Evolutionary conservation across 2,329 filamentous ascomycete genomes (phyloP), one percentile per base, ranked within the genome.

Genomic region (Diaporthe nobilis): DNA sequence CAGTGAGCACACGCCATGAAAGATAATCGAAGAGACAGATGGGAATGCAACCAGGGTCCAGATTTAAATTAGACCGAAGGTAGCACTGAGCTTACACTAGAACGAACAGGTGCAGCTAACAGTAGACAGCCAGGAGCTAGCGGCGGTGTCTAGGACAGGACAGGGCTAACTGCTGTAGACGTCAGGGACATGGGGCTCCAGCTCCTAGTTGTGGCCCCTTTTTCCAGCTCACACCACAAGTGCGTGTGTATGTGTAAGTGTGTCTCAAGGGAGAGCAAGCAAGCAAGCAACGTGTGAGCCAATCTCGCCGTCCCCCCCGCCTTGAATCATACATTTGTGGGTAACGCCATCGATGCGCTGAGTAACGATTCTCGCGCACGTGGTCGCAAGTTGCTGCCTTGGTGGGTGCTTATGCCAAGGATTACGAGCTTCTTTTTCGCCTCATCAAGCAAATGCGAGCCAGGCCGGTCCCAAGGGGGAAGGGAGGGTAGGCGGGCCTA

Each of bases 361-460:
- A 68, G 63, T 68, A 68, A 68, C 44, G 31, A 68, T 47, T 8
- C 61, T 34, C 15, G 28, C 63, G 31, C 63, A 51, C 63, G 63
- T 67, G 44, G 63, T 51, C 63, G 31, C 44, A 37, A 67, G 63
- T 20, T 67, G 63, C 42, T 67, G 63, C 61, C 42, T 65, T 51
- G 44, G 47, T 31, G 63, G 31, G 44, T 9, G 60, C 63, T 68
- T 51, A 68, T 68, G 63, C 63, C 63, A 53, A 68, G 65, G 47
- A 68, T 53, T 68, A 53, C 47, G 31, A 68, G 65, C 47, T 20
- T 57, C 15, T 15, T 20, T 4, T 28, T 34, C 37, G 34, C 65
- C 65, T 25, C 34, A 68, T 53, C 15, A 10, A 37, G 28, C 3
- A 51, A 61, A 68, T 25, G 58, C 58, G 20, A 17, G 39, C 57